Base-by-base conservation (phyloP, 192 early-diverging fungal species). In the Funneliformis geosporum region DNA sequence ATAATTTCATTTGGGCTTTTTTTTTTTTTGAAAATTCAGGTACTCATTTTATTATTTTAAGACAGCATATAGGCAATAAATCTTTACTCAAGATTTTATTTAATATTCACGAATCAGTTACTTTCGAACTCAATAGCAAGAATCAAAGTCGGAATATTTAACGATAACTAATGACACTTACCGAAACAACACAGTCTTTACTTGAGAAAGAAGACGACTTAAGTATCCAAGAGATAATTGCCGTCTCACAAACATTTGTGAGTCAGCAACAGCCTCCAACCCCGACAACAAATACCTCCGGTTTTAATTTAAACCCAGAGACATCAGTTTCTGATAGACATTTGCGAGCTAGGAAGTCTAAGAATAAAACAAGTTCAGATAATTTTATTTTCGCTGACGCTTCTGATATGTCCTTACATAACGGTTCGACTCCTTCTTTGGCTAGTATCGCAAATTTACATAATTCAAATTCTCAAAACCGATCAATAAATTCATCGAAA, bases 401-500 rank as follows among this genome's bases (percentile, higher is more conserved):
- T 72, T 47, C 70, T 28, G 70, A 72, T 1, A 47, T 47, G 42
- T 72, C 70, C n/a, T 72, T 72, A 25, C 70, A 28, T 47, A 72
- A 72, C 11, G 42, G 43, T 72, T 72, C 70, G 47, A 72, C 70
- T 72, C 70, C 70, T 47, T 72, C 70, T 44, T 16, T 72, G 23
- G 5, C 16, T 6, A 72, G 43, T 72, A 47, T 72, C 2, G 47
- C 70, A 23, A 47, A 47, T 46, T 11, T 9, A 21, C 43, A 21
- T 23, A 44, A 73, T 73, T 38, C 16, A 27, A 23, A 27, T 62
- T 3, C 3, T 8, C 21, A 33, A 47, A 43, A 60, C 38, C 11
- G 18, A 39, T 23, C 14, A 72, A 8, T 67, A 42, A 12, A 47
- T 76, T 21, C 50, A 12, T 43, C 47, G 11, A 60, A 62, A n/a